Percentiles rank a stretch among this genome's conserved stretches.
Evolutionary conservation across 2,329 filamentous ascomycete species (phyloP).

Genomic region (Fusarium luffae): DNA sequence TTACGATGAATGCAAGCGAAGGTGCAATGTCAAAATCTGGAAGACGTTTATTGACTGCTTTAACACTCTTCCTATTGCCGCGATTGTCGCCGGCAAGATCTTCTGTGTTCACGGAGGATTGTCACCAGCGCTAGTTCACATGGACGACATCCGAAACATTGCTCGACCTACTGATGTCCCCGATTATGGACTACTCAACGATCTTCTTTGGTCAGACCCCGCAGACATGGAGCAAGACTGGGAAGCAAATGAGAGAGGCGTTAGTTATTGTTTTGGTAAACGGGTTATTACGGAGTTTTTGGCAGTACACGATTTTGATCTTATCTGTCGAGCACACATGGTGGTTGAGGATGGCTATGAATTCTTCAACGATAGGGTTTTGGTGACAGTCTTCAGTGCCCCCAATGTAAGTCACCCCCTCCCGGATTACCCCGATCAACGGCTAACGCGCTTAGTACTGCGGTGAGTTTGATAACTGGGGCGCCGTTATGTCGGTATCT

Average conservation of each 20-base stretch:
- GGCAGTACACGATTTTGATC: conserved; percentile 92
- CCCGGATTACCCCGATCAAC: not conserved
- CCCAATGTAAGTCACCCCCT: conserved; percentile 80
- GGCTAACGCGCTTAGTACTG: conserved; percentile 77
- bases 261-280: conserved; percentile 98
- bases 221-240: conserved; percentile 98
- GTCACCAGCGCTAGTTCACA: conserved; percentile 90
- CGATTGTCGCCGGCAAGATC: conserved; percentile 99
- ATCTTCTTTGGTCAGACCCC: conserved; percentile 96
- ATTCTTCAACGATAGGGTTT: conserved; percentile 93
- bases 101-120: conserved; percentile 99
- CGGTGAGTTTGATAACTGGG: conserved; percentile 99
- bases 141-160: conserved; percentile 98
- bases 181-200: conserved; percentile 94
- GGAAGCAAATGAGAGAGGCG: conserved; percentile 96
- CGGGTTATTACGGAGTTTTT: conserved; percentile 98
- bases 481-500: conserved; percentile 98
- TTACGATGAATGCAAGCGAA: conserved; percentile 99
- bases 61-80: conserved; percentile 97
- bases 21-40: conserved; percentile 99
- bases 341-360: conserved; percentile 99
- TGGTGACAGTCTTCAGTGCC: conserved; percentile 97
- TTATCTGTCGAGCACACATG: conserved; percentile 98
- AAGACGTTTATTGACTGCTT: conserved; percentile 99
- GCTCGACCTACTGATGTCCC: conserved; percentile 95